A percentile compares a stretch with the other conserved stretches of the same genome.
These are phyloP conservation scores for Pseudonitzschia pungens DNA, from an alignment of 108 stramenopile genomes.

Conservation along the genomic window DNA sequence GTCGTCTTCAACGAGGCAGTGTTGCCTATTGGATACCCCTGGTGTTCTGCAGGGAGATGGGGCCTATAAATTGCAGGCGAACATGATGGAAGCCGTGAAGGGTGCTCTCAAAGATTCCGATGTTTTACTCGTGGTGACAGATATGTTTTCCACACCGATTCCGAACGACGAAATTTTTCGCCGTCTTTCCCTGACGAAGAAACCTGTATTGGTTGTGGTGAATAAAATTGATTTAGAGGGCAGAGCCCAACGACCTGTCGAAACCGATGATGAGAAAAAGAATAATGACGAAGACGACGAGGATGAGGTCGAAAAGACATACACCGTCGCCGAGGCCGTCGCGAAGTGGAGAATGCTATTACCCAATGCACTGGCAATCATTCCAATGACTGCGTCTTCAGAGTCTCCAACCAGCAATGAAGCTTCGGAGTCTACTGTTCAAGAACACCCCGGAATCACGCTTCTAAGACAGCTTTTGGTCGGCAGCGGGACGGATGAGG, in stretches of 20 bases:
- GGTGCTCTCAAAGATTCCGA: conserved; percentile 73
- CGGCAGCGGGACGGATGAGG: conserved; percentile 32
- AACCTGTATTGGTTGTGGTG: conserved; percentile 79
- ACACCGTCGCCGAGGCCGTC: conserved; percentile 63
- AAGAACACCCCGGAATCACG: conserved; percentile 55
- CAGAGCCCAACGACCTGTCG: conserved; percentile 22
- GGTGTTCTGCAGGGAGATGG: conserved; percentile 76
- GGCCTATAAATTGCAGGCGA: conserved; percentile 82
- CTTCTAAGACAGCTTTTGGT: conserved; percentile 60
- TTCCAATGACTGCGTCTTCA: conserved; percentile 64
- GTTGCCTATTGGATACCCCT: conserved; percentile 90
- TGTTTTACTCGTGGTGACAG: conserved; percentile 78
- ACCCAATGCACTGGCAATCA: conserved; percentile 75
- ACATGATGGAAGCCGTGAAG: conserved; percentile 87
- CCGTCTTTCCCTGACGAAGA: conserved; percentile 42
- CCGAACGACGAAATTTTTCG: conserved; percentile 61
- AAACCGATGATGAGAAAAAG: background rate
- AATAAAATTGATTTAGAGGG: conserved; percentile 87
- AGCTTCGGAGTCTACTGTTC: background rate
- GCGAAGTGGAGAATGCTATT: conserved; percentile 67
- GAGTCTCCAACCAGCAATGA: conserved; percentile 21
- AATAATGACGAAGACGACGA: conserved; percentile 26
- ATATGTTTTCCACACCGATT: conserved; percentile 76
- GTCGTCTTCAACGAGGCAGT: conserved; percentile 62
- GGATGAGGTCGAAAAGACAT: conserved; percentile 32